Base-by-base conservation (phyloP, 768 basidiomycete genomes). In the Glaciozyma antarctica region DNA sequence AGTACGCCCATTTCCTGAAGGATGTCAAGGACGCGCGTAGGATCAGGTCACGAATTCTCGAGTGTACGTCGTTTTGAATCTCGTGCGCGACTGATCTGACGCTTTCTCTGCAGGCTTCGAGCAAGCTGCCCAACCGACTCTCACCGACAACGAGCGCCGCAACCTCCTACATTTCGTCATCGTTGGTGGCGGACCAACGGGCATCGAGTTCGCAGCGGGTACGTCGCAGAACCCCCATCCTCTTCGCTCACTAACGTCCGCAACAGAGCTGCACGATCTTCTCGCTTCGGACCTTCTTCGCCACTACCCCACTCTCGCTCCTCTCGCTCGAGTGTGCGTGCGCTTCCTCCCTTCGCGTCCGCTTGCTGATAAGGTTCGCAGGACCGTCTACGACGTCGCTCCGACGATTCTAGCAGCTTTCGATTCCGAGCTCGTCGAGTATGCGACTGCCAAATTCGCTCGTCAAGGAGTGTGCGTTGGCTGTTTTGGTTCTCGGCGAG, bases 101-200 rank as follows among this genome's bases (percentile, higher is more conserved):
- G 8, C 10, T 12, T 15, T 15, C 38, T 41, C 38, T 13, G 7
- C 38, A 41, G 38, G 38, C 74, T 89, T 93, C 64, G 90, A 92
- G 73, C 87, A 89, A 72, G 90, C 90, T 3, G 86, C 85, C 70
- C 86, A 89, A 70, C 90, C 90, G 0, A 84, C 81, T 2, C 77
- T 89, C 19, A 83, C 86, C 1, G 89, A 90, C 63, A 77, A 82
- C 47, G 84, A 93, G 69, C 83, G 88, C 57, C 79, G 84, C 61
- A 84, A 85, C 65, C 77, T 93, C 17, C 82, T 93, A 28, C 85
- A 88, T 67, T 93, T 93, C 73, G 90, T 88, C 66, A 83, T 93
- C 56, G 89, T 91, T 55, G 91, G 90, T 77, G 77, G 47, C 15
- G n/a, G 21, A 5, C 22, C 49, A 24, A n/a, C n/a, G 4, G 49